These are phyloP conservation scores for Cynanchum wilfordii DNA, from an alignment of 257 asterid species.

Conservation along the genomic window DNA sequence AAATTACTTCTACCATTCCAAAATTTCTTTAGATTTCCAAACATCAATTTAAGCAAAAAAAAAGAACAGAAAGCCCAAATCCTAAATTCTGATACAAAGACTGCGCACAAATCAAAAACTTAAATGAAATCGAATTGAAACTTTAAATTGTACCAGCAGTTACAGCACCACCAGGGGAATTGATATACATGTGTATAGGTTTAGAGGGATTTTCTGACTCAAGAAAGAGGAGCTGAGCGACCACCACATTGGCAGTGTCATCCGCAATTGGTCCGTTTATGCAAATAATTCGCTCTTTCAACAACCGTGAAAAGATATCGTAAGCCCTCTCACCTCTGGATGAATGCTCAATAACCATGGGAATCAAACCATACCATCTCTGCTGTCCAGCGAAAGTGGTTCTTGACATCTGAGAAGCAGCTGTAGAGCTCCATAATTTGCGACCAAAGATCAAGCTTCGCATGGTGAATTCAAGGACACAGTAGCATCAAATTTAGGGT, in stretches of 20 bases:
- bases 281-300: conserved; percentile 87
- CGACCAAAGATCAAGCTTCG: conserved; percentile 30
- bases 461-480: conserved; percentile 14
- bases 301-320: conserved; percentile 82
- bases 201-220: conserved; percentile 90
- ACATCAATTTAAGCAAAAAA: neutral
- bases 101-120: neutral
- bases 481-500: neutral
- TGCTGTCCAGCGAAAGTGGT: conserved; percentile 7
- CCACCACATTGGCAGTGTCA: conserved; percentile 86
- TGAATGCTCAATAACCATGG: conserved; percentile 94
- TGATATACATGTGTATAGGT: conserved; percentile 86
- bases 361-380: conserved; percentile 56
- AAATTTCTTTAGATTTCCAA: neutral
- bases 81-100: neutral
- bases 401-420: conserved; percentile 22
- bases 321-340: conserved; percentile 90
- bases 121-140: neutral
- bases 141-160: conserved; percentile 53
- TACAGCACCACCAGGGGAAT: conserved; percentile 94
- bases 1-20: neutral
- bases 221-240: conserved; percentile 89
- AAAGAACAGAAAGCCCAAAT: neutral
- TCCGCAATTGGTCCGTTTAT: conserved; percentile 84
- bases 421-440: conserved; percentile 21